Evolutionary conservation across 192 early-diverging fungal genomes (phyloP).

Genomic region (Podila horticola): DNA sequence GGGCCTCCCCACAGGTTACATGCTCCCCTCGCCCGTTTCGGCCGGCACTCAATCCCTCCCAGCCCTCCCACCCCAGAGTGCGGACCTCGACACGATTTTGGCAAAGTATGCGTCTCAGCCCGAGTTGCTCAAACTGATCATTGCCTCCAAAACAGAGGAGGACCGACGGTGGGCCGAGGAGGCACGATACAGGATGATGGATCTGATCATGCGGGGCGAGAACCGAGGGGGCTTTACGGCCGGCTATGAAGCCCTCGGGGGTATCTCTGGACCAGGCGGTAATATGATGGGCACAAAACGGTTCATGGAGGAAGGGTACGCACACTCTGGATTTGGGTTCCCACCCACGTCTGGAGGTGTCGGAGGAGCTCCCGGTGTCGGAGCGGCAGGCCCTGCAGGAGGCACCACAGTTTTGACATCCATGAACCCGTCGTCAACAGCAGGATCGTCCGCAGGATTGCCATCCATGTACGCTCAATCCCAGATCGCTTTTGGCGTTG

Average conservation of each 20-base stretch:
- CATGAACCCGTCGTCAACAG: conserved; percentile 11
- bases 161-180: conserved; percentile 63
- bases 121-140: conserved; percentile 58
- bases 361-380: conserved; percentile 1
- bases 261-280: conserved; percentile 18
- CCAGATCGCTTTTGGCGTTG: conserved; percentile 31
- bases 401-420: neutral
- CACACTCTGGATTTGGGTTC: conserved; percentile 19
- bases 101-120: conserved; percentile 55
- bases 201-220: conserved; percentile 32
- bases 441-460: conserved; percentile 16
- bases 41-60: conserved; percentile 19
- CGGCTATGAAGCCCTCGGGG: conserved; percentile 32
- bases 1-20: conserved; percentile 23
- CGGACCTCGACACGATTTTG: conserved; percentile 58
- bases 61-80: conserved; percentile 12
- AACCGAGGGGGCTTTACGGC: conserved; percentile 28
- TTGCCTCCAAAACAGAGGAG: conserved; percentile 61
- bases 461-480: conserved; percentile 30
- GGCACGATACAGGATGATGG: conserved; percentile 54
- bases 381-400: neutral
- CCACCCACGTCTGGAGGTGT: conserved; percentile 7
- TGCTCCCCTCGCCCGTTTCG: conserved; percentile 29
- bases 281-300: conserved; percentile 38
- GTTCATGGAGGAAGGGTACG: conserved; percentile 37